Conservation (phyloP, 1,284 basidiomycete genomes). For the Bondarzewia mesenterica region DNA sequence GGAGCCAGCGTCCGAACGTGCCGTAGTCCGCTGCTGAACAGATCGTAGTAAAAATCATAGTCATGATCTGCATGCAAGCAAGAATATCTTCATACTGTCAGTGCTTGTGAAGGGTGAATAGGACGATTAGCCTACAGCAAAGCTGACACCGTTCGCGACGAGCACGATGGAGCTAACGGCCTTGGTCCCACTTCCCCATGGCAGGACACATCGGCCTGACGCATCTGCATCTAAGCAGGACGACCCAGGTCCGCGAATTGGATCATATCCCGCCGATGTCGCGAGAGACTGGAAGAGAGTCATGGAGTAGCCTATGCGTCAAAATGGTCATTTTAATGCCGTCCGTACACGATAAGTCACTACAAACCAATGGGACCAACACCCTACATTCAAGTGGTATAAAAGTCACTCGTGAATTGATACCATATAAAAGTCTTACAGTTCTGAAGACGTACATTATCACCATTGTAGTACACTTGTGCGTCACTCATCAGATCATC, state of each 20-base stretch:
- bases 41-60: slow-evolving; percentile 72
- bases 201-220: slow-evolving; percentile 68
- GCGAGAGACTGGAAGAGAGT: slow-evolving; percentile 71
- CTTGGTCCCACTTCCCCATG: slow-evolving; percentile 64
- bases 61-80: slow-evolving; percentile 50
- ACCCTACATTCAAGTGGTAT: slow-evolving; percentile 26
- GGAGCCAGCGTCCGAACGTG: slow-evolving; percentile 51
- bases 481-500: background rate
- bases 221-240: slow-evolving; percentile 44
- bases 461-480: slow-evolving; percentile 64
- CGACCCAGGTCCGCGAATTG: slow-evolving; percentile 54
- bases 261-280: slow-evolving; percentile 61
- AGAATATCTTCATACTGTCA: slow-evolving; percentile 1
- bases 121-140: slow-evolving; percentile 55
- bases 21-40: slow-evolving; percentile 15
- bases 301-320: slow-evolving; percentile 42
- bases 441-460: slow-evolving; percentile 41
- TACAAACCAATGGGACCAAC: slow-evolving; percentile 45
- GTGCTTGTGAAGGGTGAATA: slow-evolving; percentile 8
- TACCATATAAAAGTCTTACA: background rate
- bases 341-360: background rate
- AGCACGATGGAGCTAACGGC: slow-evolving; percentile 68
- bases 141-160: slow-evolving; percentile 68
- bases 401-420: background rate
- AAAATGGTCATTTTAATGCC: background rate